phyloP scores from a whole-genome alignment of 2,329 filamentous ascomycete species.

The Fusarium agapanthi region DNA sequence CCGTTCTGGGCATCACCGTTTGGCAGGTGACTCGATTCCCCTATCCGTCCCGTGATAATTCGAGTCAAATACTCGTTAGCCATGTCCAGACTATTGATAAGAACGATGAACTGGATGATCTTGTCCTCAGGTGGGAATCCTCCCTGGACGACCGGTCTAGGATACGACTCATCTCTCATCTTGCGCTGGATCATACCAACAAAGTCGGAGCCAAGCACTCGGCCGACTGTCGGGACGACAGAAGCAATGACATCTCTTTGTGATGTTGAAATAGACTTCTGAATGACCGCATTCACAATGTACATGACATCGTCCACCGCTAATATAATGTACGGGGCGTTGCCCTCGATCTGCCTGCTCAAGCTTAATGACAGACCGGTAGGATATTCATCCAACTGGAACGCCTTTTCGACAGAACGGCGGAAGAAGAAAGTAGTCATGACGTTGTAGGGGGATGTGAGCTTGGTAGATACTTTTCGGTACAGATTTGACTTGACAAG shows the following conservation, averaged over 20 bases:
- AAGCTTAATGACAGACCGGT: conserved; percentile 79
- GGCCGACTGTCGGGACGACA: conserved; percentile 79
- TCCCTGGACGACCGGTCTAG: conserved; percentile 79
- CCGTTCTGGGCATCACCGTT: conserved; percentile 50
- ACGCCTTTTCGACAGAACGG: conserved; percentile 94
- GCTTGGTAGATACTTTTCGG: conserved; percentile 78
- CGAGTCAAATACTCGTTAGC: conserved; percentile 89
- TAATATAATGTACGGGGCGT: conserved; percentile 90
- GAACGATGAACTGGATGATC: conserved; percentile 87
- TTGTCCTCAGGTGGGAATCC: conserved; percentile 87
- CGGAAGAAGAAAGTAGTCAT: conserved; percentile 98
- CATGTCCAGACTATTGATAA: conserved; percentile 95
- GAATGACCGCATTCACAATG: conserved; percentile 91
- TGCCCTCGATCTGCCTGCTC: conserved; percentile 75
- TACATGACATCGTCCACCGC: conserved; percentile 99
- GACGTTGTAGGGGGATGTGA: conserved; percentile 83
- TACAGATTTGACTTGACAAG: conserved; percentile 81
- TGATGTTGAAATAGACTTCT: conserved; percentile 85
- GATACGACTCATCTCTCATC: conserved; percentile 96
- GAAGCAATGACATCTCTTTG: conserved; percentile 80
- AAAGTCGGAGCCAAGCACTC: conserved; percentile 88
- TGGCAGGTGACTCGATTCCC: conserved; percentile 50
- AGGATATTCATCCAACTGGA: conserved; percentile 92
- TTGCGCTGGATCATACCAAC: conserved; percentile 97
- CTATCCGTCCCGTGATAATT: conserved; percentile 78